Percentiles rank a stretch among this genome's conserved stretches.
These are phyloP conservation scores for Aspergillus unguis DNA, from an alignment of 2,329 filamentous ascomycete species.

Conservation along the genomic window DNA sequence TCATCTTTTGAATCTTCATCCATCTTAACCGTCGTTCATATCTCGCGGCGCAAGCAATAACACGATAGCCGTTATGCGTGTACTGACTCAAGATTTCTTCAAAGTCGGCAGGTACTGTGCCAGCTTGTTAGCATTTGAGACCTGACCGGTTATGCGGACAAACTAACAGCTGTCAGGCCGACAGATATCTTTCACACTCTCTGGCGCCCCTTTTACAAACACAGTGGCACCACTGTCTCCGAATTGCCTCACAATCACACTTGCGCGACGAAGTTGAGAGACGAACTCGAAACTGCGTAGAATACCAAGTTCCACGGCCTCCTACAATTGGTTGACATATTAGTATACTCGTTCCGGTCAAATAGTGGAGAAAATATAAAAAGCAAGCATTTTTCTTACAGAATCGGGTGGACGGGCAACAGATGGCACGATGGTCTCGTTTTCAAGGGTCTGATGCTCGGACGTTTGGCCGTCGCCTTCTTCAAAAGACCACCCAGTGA, in stretches of 20 bases:
- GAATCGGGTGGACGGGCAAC: constrained; percentile 74
- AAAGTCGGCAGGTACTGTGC: constrained; percentile 74
- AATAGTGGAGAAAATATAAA: neutral
- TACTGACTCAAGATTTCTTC: constrained; percentile 86
- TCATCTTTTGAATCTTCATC: constrained; percentile 94
- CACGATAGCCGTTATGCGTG: constrained; percentile 92
- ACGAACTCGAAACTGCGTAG: constrained; percentile 92
- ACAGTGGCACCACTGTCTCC: constrained; percentile 79
- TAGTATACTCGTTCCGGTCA: too few relatives aligned
- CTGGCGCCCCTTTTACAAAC: constrained; percentile 94
- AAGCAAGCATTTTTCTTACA: constrained; percentile 21
- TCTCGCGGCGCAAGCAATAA: constrained; percentile 91
- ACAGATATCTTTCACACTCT: constrained; percentile 95
- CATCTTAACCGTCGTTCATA: constrained; percentile 84
- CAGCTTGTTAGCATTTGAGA: constrained; percentile 23
- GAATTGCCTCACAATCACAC: constrained; percentile 86
- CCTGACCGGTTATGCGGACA: neutral
- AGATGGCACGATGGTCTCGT: constrained; percentile 71
- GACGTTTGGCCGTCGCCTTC: constrained; percentile 69
- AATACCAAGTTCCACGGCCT: constrained; percentile 78
- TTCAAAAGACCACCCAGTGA: constrained; percentile 87
- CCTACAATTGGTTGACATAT: constrained; percentile 14
- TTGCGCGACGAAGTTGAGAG: constrained; percentile 85
- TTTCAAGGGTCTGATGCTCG: constrained; percentile 66
- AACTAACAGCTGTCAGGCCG: constrained; percentile 70